Base-by-base conservation (phyloP, 441 rosid species). In the Rhodomyrtus psidioides region DNA sequence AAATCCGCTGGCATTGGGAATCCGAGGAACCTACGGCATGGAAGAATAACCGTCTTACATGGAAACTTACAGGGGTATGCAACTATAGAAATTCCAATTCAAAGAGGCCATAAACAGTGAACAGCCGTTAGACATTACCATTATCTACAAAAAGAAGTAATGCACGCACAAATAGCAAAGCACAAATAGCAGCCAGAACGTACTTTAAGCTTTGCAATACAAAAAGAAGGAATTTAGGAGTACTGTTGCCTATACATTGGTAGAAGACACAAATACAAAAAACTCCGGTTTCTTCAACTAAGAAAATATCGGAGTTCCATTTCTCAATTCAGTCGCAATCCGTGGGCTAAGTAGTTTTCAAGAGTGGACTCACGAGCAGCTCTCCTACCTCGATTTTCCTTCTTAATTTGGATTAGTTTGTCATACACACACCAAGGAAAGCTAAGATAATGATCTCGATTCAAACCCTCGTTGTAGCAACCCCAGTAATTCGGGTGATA, bases 371-470 rank as follows among this genome's bases (percentile, higher is more conserved):
- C 4, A 9, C 9, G 17, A 9, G 24, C 59, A 82, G 79, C 88
- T 65, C 86, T 65, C 6, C 10, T n/a, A 7, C 82, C 85, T 23
- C 60, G 85, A 55, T 85, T 89, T 1, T 87, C 85, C 93, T 57
- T 91, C 93, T 95, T 95, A 62, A 93, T 95, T 30, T 86, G 87
- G 55, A 94, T 85, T 85, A 97, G 92, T 88, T 89, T 93, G 87
- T 95, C 98, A 57, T 93, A 92, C 49, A 95, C 94, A 87, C 94
- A 92, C 98, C 98, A 97, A 7, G 99, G 90, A 85, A 97, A 97
- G 89, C 99, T 97, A 70, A 97, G 94, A 84, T 88, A 95, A 90
- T 97, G 99, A 85, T 91, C 92, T 4, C 94, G 92, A 5, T 92
- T 82, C 91, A 91, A 84, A 85, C 96, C 98, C 83, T 94, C 96